Percentiles rank a stretch among this genome's conserved stretches.
Evolutionary conservation across 208 protist genomes (phyloP).

Genomic region (Trypanosoma mega): DNA sequence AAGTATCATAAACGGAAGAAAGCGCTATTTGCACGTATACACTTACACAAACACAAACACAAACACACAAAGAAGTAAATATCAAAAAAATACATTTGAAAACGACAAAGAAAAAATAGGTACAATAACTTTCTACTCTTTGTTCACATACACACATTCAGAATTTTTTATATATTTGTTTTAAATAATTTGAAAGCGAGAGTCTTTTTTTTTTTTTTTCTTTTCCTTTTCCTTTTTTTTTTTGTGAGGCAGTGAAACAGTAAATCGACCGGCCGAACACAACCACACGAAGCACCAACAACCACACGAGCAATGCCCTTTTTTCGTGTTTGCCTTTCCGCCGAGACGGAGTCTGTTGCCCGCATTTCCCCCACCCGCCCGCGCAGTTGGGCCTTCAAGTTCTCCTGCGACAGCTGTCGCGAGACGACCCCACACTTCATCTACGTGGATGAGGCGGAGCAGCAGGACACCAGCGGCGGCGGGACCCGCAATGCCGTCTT

Average conservation of each 20-base stretch:
- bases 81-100: no score
- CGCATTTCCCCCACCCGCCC: slow-evolving; percentile 31
- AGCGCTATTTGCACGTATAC: no score
- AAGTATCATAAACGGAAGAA: no score
- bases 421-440: slow-evolving; percentile 47
- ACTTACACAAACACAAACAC: no score
- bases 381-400: slow-evolving; percentile 54
- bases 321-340: slow-evolving; percentile 44
- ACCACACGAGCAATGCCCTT: slow-evolving; percentile 76
- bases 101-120: no score
- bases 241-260: neutral
- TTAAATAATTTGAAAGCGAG: no score
- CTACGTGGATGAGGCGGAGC: slow-evolving; percentile 54
- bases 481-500: slow-evolving; percentile 54
- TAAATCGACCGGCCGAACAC: neutral
- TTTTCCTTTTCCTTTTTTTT: slow-evolving; percentile 2
- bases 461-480: slow-evolving; percentile 39
- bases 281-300: no score
- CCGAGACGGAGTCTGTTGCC: slow-evolving; percentile 54
- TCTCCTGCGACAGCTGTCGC: slow-evolving; percentile 50
- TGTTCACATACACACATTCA: no score
- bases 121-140: no score
- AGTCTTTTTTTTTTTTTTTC: slow-evolving; percentile 18
- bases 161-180: no score
- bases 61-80: no score